phyloP scores from a whole-genome alignment of 2,329 filamentous ascomycete species.

The Boeremia lycopersici region DNA sequence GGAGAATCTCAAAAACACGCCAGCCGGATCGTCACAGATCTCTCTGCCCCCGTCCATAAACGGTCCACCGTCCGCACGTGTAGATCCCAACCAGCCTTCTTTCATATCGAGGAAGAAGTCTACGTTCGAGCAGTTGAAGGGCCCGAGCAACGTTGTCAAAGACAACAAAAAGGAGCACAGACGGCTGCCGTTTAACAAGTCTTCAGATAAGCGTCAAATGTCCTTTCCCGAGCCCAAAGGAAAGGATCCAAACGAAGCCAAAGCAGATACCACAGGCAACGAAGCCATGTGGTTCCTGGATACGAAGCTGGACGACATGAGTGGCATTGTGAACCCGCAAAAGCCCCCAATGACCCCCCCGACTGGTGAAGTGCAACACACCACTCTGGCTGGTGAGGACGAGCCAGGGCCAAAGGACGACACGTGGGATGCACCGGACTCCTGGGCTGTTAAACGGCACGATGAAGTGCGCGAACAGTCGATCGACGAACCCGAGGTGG shows the following conservation, averaged over 20 bases:
- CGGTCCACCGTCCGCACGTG: slow-evolving; percentile 33
- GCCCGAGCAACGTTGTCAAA: slow-evolving; percentile 26
- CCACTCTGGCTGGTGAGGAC: slow-evolving; percentile 48
- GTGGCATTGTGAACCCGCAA: slow-evolving; percentile 74
- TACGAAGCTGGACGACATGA: slow-evolving; percentile 88
- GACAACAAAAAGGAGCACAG: slow-evolving; percentile 39
- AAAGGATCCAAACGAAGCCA: slow-evolving; percentile 54
- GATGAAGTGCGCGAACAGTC: slow-evolving; percentile 67
- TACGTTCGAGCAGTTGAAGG: slow-evolving; percentile 26
- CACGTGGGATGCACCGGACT: slow-evolving; percentile 89
- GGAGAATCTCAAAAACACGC: slow-evolving; percentile 49
- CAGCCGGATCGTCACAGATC: slow-evolving; percentile 45
- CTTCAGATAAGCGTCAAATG: slow-evolving; percentile 39
- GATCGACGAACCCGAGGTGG: slow-evolving; percentile 70
- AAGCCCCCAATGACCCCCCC: slow-evolving; percentile 75
- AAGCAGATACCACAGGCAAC: slow-evolving; percentile 53
- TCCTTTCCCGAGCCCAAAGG: slow-evolving; percentile 33
- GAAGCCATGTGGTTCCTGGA: slow-evolving; percentile 77
- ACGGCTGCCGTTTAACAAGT: slow-evolving; percentile 59
- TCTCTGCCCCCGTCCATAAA: slow-evolving; percentile 46
- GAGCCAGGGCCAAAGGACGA: slow-evolving; percentile 43
- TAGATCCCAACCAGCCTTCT: slow-evolving; percentile 37
- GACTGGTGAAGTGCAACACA: slow-evolving; percentile 48
- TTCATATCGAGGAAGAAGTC: slow-evolving; percentile 36
- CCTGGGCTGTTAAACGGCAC: slow-evolving; percentile 84